Percentiles rank a stretch among this genome's conserved stretches.
These are phyloP conservation scores for Dissophora ornata DNA, from an alignment of 192 early-diverging fungal species.

Conservation along the genomic window DNA sequence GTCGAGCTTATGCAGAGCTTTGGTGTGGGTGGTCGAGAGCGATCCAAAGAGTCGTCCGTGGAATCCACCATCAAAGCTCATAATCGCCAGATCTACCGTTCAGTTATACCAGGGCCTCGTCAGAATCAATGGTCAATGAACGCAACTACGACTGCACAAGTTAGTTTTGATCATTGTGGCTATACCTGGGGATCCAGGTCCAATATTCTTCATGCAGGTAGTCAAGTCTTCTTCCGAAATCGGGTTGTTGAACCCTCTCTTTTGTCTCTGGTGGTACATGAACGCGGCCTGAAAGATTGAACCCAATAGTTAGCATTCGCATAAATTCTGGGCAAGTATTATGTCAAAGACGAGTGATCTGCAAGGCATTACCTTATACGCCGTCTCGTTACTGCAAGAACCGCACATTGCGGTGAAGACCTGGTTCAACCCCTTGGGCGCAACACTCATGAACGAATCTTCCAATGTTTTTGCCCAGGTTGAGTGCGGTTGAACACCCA, in stretches of 20 bases:
- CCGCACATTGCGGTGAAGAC: slow-evolving; percentile 81
- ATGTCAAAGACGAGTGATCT: too few species aligned
- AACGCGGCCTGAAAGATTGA: slow-evolving; percentile 65
- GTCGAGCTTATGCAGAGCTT: slow-evolving; percentile 79
- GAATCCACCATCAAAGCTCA: slow-evolving; percentile 73
- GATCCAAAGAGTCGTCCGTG: slow-evolving; percentile 80
- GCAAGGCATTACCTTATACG: slow-evolving; percentile 63
- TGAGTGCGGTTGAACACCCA: slow-evolving; percentile 73
- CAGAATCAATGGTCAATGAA: too few species aligned
- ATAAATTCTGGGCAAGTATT: too few species aligned
- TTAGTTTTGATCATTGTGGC: too few species aligned
- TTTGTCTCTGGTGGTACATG: slow-evolving; percentile 68
- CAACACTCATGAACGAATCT: slow-evolving; percentile 73
- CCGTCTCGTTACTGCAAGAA: slow-evolving; percentile 80
- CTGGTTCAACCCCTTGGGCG: slow-evolving; percentile 72
- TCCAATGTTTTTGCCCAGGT: slow-evolving; percentile 71
- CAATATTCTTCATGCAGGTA: slow-evolving; percentile 72
- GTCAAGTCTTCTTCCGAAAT: slow-evolving; percentile 57
- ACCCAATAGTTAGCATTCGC: too few species aligned
- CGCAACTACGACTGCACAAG: too few species aligned
- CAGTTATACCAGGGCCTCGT: too few species aligned
- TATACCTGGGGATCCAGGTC: slow-evolving; percentile 71
- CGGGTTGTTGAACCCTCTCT: slow-evolving; percentile 53
- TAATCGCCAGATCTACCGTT: slow-evolving; percentile 63
- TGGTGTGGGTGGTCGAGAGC: slow-evolving; percentile 72